Evolutionary conservation across 2,329 filamentous ascomycete species (phyloP), one percentile per base, ranked within the genome.

Genomic region (Aspergillus sp.): DNA sequence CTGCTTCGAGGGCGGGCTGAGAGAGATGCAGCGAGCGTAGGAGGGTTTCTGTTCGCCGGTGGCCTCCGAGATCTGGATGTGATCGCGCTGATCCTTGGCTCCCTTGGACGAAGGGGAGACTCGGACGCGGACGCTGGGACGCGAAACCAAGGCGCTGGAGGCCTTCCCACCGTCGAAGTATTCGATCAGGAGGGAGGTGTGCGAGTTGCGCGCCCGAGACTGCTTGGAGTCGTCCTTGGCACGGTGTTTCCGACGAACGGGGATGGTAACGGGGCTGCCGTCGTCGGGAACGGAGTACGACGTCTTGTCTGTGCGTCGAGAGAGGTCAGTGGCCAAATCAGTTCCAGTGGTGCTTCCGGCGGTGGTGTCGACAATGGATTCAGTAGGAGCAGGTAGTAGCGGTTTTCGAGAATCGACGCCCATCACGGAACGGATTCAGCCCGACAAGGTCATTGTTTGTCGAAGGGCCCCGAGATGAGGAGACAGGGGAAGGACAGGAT

Each of bases 111-210:
- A 86, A 10, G 88, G 88, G 10, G 85, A 93, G 41, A 94, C 73
- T 46, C 79, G 74, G 33, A 85, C 80, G 47, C 80, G 68, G 33
- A 95, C 85, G 56, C 86, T 93, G 8, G 88, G 86, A 47, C 82
- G 79, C 48, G 82, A 80, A 47, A 77, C 73, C 20, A 68, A 65
- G 51, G 51, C 48, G 36, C 47, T 69, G 68, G 48, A 69, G 32
- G 49, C 69, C 35, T 73, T 88, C 42, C 80, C 77, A 45, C 78
- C 83, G 63, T 94, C 88, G 52, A 93, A 95, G 61, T 93, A 94
- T 64, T 95, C 88, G 51, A 95, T 95, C 49, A 95, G 70, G 45
- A 95, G 71, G 35, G 85, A 93, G 24, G 88, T 93, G 65, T 93
- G 86, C 28, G 85, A 93, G 48, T 75, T 61, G 27, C 73, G 60